phyloP scores from a whole-genome alignment of 176 grass and related monocot genomes.

The Melocanna baccifera region DNA sequence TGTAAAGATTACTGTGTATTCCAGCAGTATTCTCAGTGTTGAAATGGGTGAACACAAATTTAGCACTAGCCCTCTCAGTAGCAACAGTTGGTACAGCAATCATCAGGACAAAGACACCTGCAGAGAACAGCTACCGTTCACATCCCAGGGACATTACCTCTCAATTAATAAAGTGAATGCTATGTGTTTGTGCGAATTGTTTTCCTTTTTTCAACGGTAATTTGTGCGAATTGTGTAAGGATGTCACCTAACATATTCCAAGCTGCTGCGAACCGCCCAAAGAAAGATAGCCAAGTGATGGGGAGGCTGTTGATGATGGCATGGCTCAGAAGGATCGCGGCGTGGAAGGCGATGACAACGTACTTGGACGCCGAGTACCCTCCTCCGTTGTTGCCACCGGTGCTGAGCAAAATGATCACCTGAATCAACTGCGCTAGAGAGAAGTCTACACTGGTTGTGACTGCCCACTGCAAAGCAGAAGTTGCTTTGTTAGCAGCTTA shows the following conservation, averaged over 20 bases:
- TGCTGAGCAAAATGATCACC: constrained; percentile 83
- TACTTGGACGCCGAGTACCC: constrained; percentile 91
- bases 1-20: constrained; percentile 79
- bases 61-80: constrained; percentile 69
- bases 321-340: constrained; percentile 70
- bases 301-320: constrained; percentile 87
- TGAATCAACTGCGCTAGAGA: constrained; percentile 85
- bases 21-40: constrained; percentile 74
- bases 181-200: background rate
- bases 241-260: constrained; percentile 82
- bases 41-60: constrained; percentile 90
- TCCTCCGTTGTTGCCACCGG: constrained; percentile 73
- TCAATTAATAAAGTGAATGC: background rate
- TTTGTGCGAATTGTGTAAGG: background rate
- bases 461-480: constrained; percentile 73
- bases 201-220: background rate
- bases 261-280: constrained; percentile 77
- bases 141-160: background rate
- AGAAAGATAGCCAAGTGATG: constrained; percentile 74
- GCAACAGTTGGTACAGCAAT: constrained; percentile 65
- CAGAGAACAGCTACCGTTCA: background rate
- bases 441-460: constrained; percentile 89
- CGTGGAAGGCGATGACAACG: constrained; percentile 81
- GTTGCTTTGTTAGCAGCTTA: background rate
- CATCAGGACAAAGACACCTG: constrained; percentile 85